phyloP scores from a whole-genome alignment of 2,329 filamentous ascomycete species.

The Dactylellina sp. region DNA sequence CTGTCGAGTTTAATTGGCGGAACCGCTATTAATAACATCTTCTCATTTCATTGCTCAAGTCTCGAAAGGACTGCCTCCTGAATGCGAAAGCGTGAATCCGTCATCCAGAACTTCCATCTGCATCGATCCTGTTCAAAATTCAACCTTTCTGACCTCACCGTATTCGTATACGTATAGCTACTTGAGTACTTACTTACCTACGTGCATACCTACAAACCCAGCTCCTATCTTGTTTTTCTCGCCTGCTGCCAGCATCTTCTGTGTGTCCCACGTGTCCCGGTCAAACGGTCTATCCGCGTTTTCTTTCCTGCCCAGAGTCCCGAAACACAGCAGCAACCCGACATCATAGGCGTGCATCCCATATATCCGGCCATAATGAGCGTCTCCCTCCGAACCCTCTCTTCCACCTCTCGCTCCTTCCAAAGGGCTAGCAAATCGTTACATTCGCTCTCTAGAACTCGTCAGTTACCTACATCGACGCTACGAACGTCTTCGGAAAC shows the following conservation, averaged over 20 bases:
- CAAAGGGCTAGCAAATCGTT: slow-evolving; percentile 45
- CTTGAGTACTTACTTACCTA: no score
- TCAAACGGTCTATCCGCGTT: slow-evolving; percentile 53
- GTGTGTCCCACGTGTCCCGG: slow-evolving; percentile 43
- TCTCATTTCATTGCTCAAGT: slow-evolving; percentile 32
- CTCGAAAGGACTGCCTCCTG: slow-evolving; percentile 22
- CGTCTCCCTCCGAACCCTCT: slow-evolving; percentile 27
- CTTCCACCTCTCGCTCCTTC: slow-evolving; percentile 27
- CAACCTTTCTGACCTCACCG: not conserved
- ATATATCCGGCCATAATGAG: slow-evolving; percentile 37
- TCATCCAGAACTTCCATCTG: slow-evolving; percentile 1
- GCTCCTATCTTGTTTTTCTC: slow-evolving; percentile 8
- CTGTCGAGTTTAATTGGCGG: slow-evolving; percentile 49
- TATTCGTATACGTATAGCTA: no score
- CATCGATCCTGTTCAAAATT: no score
- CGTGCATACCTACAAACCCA: slow-evolving; percentile 2
- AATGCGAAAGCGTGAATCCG: slow-evolving; percentile 24
- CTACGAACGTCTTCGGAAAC: slow-evolving; percentile 29
- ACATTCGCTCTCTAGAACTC: slow-evolving; percentile 41
- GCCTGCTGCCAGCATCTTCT: slow-evolving; percentile 17
- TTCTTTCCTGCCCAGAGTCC: slow-evolving; percentile 14
- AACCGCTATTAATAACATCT: slow-evolving; percentile 40
- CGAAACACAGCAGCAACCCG: slow-evolving; percentile 25
- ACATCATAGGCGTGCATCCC: slow-evolving; percentile 3
- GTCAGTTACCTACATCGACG: slow-evolving; percentile 4